Conservation (phyloP, 139 green algal species). For the Chlamydomonas sp. region DNA sequence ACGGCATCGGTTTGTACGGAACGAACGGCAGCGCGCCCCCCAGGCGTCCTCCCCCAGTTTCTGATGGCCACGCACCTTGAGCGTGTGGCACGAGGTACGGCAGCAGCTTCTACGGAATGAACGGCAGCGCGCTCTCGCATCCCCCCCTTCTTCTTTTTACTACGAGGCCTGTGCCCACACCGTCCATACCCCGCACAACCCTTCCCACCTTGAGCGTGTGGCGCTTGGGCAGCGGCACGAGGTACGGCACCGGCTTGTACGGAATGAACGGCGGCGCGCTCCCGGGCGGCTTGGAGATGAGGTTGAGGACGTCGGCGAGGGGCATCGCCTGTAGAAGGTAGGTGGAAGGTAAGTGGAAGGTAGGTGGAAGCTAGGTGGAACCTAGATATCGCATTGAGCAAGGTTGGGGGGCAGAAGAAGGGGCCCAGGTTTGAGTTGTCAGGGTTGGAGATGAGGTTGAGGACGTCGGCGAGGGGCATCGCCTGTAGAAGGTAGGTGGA, state of each 20-base stretch:
- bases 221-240: slow-evolving; percentile 55
- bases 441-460: slow-evolving; percentile 57
- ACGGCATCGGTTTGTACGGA: slow-evolving; percentile 59
- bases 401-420: too few species aligned
- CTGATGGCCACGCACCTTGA: too few species aligned
- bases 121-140: slow-evolving; percentile 46
- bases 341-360: too few species aligned
- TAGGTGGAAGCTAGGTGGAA: too few species aligned
- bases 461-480: slow-evolving; percentile 62
- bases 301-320: slow-evolving; percentile 49
- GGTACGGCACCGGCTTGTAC: slow-evolving; percentile 58
- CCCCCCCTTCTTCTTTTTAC: too few species aligned
- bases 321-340: too few species aligned
- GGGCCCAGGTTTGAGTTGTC: too few species aligned
- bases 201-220: slow-evolving; percentile 64
- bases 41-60: too few species aligned
- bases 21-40: slow-evolving; percentile 53
- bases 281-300: slow-evolving; percentile 58
- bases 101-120: slow-evolving; percentile 62
- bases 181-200: slow-evolving; percentile 38
- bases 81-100: slow-evolving; percentile 17
- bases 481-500: slow-evolving; percentile 67
- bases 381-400: too few species aligned
- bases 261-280: slow-evolving; percentile 55
- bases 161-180: slow-evolving; percentile 20